phyloP scores from a whole-genome alignment of 371 early-diverging fungal species.

The Rhizopus sp. region DNA sequence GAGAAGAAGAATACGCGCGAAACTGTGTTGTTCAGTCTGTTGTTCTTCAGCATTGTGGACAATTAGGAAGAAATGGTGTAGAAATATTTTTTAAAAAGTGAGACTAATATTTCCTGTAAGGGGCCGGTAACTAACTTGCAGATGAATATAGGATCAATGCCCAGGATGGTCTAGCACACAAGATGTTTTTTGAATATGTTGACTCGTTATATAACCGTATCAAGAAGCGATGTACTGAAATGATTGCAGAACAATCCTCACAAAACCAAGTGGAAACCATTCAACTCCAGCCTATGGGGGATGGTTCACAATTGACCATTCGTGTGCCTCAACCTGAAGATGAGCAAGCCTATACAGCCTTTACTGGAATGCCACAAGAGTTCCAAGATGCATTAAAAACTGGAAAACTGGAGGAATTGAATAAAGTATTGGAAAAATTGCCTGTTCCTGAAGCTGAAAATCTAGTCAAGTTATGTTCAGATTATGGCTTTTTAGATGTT shows the following conservation, averaged over 20 bases:
- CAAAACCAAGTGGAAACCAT: conserved; percentile 70
- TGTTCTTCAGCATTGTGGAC: conserved; percentile 80
- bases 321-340: conserved; percentile 43
- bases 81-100: conserved; percentile 84
- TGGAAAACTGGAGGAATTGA: conserved; percentile 80
- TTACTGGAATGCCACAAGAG: conserved; percentile 63
- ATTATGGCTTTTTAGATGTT: conserved; percentile 74
- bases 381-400: conserved; percentile 80
- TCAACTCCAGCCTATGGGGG: conserved; percentile 70
- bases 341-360: conserved; percentile 65
- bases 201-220: conserved; percentile 82
- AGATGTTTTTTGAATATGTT: conserved; percentile 86
- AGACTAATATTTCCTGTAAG: conserved; percentile 7
- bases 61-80: conserved; percentile 84
- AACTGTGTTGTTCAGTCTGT: conserved; percentile 82
- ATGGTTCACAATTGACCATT: conserved; percentile 60
- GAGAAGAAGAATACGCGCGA: conserved; percentile 66
- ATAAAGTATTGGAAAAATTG: conserved; percentile 73
- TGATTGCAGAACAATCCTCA: conserved; percentile 57
- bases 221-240: conserved; percentile 70
- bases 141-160: conserved; percentile 37
- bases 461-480: conserved; percentile 69
- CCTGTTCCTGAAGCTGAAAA: conserved; percentile 75
- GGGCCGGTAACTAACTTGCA: neutral
- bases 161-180: conserved; percentile 58